phyloP scores from a whole-genome alignment of 1,139 yeast genomes.

The Debaryomyces sp. region DNA sequence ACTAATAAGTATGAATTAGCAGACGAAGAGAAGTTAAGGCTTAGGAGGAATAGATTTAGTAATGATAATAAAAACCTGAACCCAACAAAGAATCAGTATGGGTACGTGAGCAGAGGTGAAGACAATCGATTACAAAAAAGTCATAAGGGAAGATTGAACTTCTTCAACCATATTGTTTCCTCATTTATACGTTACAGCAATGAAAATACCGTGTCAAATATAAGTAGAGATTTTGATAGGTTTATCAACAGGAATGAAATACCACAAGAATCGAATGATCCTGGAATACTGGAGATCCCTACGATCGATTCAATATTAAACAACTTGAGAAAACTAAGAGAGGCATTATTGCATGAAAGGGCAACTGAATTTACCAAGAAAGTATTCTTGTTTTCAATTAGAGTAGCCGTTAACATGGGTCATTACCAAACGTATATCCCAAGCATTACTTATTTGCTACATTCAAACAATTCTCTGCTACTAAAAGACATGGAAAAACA shows the following conservation, averaged over 20 bases:
- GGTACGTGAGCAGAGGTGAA: conserved; percentile 62
- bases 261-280: conserved; percentile 5
- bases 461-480: conserved; percentile 13
- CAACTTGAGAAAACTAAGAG: conserved; percentile 52
- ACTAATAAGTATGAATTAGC: background rate
- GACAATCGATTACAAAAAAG: conserved; percentile 52
- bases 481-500: conserved; percentile 33
- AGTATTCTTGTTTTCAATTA: conserved; percentile 54
- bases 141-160: conserved; percentile 37
- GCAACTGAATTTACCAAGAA: conserved; percentile 45
- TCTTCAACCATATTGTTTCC: conserved; percentile 38
- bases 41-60: conserved; percentile 21
- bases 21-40: conserved; percentile 15
- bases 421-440: conserved; percentile 63
- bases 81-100: conserved; percentile 32
- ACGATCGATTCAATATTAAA: conserved; percentile 30
- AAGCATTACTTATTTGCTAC: conserved; percentile 45
- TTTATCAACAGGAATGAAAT: conserved; percentile 8
- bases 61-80: conserved; percentile 10
- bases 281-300: background rate
- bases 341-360: conserved; percentile 45
- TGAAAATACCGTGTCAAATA: conserved; percentile 19
- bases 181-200: conserved; percentile 33
- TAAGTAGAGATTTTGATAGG: conserved; percentile 19
- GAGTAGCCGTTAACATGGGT: conserved; percentile 49